Conservation (phyloP, 2,329 filamentous ascomycete genomes). For the Ceratocystis cacaofunesta region DNA sequence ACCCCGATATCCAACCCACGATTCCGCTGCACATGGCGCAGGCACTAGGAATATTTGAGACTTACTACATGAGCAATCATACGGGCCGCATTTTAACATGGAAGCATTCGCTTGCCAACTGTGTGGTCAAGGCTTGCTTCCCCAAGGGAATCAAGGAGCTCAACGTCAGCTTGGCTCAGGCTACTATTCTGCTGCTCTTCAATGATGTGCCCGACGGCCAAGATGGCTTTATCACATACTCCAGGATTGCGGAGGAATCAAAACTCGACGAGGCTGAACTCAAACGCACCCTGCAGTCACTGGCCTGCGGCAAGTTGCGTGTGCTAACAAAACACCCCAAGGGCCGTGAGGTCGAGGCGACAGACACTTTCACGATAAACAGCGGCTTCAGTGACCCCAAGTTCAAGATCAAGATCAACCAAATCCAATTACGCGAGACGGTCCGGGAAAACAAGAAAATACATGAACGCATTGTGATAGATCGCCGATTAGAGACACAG, state of each 20-base stretch:
- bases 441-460: conserved; percentile 89
- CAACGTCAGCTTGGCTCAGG: conserved; percentile 81
- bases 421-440: conserved; percentile 61
- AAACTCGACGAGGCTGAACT: conserved; percentile 65
- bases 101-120: conserved; percentile 89
- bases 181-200: conserved; percentile 79
- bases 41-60: conserved; percentile 69
- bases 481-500: conserved; percentile 91
- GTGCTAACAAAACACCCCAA: conserved; percentile 77
- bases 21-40: conserved; percentile 60
- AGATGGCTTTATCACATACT: conserved; percentile 47
- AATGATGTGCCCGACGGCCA: conserved; percentile 48
- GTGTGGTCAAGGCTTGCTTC: conserved; percentile 69
- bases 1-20: conserved; percentile 56
- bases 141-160: conserved; percentile 72
- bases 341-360: conserved; percentile 60
- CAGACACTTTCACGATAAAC: conserved; percentile 79
- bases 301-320: conserved; percentile 78
- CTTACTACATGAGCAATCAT: conserved; percentile 79
- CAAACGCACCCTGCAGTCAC: conserved; percentile 79
- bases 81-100: conserved; percentile 74
- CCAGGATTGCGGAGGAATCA: conserved; percentile 59
- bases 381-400: conserved; percentile 61
- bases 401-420: conserved; percentile 93
- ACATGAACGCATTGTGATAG: conserved; percentile 74